phyloP scores from a whole-genome alignment of 352 stramenopile species.

The Elongisporangium prolatum region DNA sequence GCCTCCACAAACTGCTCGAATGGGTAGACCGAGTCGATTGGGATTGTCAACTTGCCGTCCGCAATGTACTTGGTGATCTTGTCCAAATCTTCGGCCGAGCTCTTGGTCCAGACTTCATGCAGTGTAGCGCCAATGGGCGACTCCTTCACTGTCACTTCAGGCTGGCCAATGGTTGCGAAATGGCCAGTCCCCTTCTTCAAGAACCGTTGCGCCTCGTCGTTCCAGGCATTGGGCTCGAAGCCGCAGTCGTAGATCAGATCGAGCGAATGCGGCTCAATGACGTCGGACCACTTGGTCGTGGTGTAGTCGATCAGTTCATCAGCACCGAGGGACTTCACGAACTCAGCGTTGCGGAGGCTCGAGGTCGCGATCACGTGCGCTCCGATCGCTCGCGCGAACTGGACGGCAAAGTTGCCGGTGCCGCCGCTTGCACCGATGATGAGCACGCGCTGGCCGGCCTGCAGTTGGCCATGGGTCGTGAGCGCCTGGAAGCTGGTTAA shows the following conservation, averaged over 20 bases:
- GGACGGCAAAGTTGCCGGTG: slow-evolving; percentile 47
- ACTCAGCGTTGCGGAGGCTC: slow-evolving; percentile 34
- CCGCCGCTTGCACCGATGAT: slow-evolving; percentile 55
- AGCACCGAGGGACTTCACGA: slow-evolving; percentile 37
- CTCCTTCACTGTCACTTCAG: no score
- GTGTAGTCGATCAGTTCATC: slow-evolving; percentile 54
- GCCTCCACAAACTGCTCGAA: slow-evolving; percentile 26
- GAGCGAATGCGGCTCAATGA: slow-evolving; percentile 22
- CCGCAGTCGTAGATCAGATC: slow-evolving; percentile 31
- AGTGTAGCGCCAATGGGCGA: no score
- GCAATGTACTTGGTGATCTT: no score
- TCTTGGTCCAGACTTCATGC: no score
- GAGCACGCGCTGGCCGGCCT: slow-evolving; percentile 28
- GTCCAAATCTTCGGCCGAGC: no score
- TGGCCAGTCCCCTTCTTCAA: slow-evolving; percentile 25
- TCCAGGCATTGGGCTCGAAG: slow-evolving; percentile 27
- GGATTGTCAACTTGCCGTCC: no score
- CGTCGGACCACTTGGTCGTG: slow-evolving; percentile 32
- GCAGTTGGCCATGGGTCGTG: slow-evolving; percentile 18
- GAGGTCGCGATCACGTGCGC: slow-evolving; percentile 24
- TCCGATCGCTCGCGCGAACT: slow-evolving; percentile 49
- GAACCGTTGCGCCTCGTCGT: slow-evolving; percentile 26
- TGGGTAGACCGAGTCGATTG: no score
- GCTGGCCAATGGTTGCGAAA: no score
- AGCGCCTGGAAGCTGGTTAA: slow-evolving; percentile 33